phyloP scores from a whole-genome alignment of 345 rosid genomes.

The Angophora floribunda region DNA sequence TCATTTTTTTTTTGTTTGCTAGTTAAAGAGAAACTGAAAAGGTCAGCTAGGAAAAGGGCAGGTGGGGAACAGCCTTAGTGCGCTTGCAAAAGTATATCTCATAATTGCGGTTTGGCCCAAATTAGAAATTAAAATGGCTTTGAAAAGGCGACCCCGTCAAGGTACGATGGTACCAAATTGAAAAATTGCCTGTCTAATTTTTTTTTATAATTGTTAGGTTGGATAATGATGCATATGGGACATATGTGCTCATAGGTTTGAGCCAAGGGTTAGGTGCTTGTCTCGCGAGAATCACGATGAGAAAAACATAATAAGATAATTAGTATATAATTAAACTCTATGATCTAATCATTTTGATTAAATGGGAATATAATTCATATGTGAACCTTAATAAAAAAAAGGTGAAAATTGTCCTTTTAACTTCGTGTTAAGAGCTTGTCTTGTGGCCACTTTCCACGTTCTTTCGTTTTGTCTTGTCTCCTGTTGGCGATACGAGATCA shows the following conservation, averaged over 20 bases:
- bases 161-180: neutral
- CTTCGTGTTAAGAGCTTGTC: neutral
- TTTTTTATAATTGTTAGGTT: neutral
- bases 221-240: neutral
- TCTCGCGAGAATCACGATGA: neutral
- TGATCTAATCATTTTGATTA: neutral
- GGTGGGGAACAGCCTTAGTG: neutral
- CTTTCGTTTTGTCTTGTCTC: neutral
- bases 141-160: neutral
- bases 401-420: neutral
- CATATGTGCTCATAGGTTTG: neutral
- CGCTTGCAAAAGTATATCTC: neutral
- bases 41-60: neutral
- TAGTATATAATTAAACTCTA: neutral
- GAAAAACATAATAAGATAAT: neutral
- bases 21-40: neutral
- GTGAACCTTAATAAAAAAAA: neutral
- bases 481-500: neutral
- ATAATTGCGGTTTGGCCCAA: neutral
- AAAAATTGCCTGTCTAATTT: neutral
- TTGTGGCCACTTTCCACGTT: neutral
- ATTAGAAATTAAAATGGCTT: neutral
- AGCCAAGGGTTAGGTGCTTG: neutral
- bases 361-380: neutral
- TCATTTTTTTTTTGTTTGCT: neutral